Evolutionary conservation across 805 yeast species (phyloP), one percentile per base, ranked within the genome.

Genomic region (Candida ulmi): DNA sequence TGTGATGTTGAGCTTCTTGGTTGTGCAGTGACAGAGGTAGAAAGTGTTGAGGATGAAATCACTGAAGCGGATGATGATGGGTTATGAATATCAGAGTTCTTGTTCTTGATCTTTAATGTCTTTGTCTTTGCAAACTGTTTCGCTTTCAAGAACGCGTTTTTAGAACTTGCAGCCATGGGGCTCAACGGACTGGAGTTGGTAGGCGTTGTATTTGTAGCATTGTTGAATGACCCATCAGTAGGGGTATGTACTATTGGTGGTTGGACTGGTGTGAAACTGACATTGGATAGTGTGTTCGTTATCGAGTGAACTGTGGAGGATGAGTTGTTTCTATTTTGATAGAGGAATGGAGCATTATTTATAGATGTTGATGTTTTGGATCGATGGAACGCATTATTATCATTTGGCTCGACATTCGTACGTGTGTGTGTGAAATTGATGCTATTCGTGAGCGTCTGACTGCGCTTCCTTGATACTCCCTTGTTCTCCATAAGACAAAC

Each of bases 391-490:
- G 30, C 25, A 11, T 26, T 26, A 26, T 27, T 17, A 18, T 7
- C 26, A 27, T 35, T 18, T 35, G 7, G 30, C 17, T 34, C 36
- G 11, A 26, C 37, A 12, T 31, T 43, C 2, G 28, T 26, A 21
- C 52, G 36, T 29, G 57, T 47, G 18, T 51, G 60, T 2, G 52
- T 52, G 43, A 55, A 55, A 13, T 45, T 47, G 42, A 55, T 53
- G 2, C 52, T 52, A 35, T 54, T 54, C 11, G 59, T 54, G 30
- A 51, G 44, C 0, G 60, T 52, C 0, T 55, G 39, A 32, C 59
- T 53, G 19, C 57, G 32, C 37, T 48, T 51, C 35, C 59, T 42
- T 24, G 40, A 25, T 8, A 39, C 25, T 11, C 8, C 7, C 11
- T 31, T 7, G 17, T 21, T 18, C 6, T 19, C 21, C 34, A 31